phyloP scores from a whole-genome alignment of 2,329 filamentous ascomycete species.

The Lecanicillium sp. region DNA sequence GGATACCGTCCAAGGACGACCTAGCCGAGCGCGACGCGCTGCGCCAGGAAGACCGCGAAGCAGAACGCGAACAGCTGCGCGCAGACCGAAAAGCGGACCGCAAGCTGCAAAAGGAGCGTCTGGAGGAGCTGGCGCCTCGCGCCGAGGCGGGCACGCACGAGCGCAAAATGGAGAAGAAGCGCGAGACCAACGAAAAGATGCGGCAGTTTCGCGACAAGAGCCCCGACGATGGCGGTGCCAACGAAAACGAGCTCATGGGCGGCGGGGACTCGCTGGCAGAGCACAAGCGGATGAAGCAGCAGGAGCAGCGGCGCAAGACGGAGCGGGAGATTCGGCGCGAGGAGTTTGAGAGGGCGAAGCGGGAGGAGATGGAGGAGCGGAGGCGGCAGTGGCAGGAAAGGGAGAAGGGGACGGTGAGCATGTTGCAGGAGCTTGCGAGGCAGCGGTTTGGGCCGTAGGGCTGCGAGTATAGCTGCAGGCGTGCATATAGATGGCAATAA shows the following conservation, averaged over 20 bases:
- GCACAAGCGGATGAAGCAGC: slow-evolving; percentile 59
- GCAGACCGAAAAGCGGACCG: slow-evolving; percentile 58
- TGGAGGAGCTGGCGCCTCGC: slow-evolving; percentile 76
- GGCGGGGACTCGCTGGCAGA: slow-evolving; percentile 58
- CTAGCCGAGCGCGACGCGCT: slow-evolving; percentile 53
- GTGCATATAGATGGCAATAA: no score
- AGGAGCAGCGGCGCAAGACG: slow-evolving; percentile 65
- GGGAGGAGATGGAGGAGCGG: slow-evolving; percentile 74
- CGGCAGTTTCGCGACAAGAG: slow-evolving; percentile 64
- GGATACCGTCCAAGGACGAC: slow-evolving; percentile 68
- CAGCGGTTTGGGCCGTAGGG: slow-evolving; percentile 60
- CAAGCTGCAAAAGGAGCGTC: slow-evolving; percentile 56
- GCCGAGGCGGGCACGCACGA: slow-evolving; percentile 79
- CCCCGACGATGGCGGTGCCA: slow-evolving; percentile 46
- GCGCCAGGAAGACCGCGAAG: slow-evolving; percentile 39
- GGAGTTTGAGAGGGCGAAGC: slow-evolving; percentile 66
- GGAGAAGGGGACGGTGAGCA: slow-evolving; percentile 78
- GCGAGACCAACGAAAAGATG: slow-evolving; percentile 64
- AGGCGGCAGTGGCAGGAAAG: slow-evolving; percentile 62
- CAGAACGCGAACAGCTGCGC: slow-evolving; percentile 49
- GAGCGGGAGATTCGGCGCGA: slow-evolving; percentile 78
- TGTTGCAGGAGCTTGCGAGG: slow-evolving; percentile 70
- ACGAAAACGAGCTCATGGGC: slow-evolving; percentile 73
- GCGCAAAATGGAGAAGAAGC: slow-evolving; percentile 78
- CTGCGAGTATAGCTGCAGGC: background rate